A percentile compares a stretch with the other conserved stretches of the same genome.
phyloP scores from a whole-genome alignment of 2,329 filamentous ascomycete genomes.

The Aspergillus sp. region DNA sequence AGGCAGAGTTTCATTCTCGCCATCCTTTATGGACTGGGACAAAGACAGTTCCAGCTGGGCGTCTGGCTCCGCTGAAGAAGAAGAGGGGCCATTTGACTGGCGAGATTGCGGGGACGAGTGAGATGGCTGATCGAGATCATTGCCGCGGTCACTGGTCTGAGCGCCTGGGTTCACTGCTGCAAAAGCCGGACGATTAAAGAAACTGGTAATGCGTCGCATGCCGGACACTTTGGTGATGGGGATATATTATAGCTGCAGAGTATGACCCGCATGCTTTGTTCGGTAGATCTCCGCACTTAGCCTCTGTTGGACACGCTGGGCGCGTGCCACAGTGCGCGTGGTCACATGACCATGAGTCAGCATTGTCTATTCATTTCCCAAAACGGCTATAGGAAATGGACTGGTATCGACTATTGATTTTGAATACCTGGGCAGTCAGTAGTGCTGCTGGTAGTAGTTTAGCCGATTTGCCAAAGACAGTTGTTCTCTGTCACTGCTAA shows the following conservation, averaged over 20 bases:
- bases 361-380: background rate
- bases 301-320: slow-evolving; percentile 13
- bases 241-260: slow-evolving; percentile 4
- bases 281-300: slow-evolving; percentile 8
- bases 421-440: background rate
- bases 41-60: slow-evolving; percentile 23
- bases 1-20: slow-evolving; percentile 5
- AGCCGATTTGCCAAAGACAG: background rate
- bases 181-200: slow-evolving; percentile 47
- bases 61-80: slow-evolving; percentile 17
- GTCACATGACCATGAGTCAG: slow-evolving; percentile 20
- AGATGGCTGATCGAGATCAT: slow-evolving; percentile 21
- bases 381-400: background rate
- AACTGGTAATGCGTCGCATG: slow-evolving; percentile 48
- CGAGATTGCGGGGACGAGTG: slow-evolving; percentile 32
- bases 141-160: slow-evolving; percentile 2
- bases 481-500: background rate
- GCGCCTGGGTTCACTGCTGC: slow-evolving; percentile 6
- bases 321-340: slow-evolving; percentile 21
- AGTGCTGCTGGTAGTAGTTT: background rate
- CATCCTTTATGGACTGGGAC: slow-evolving; percentile 13
- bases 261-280: slow-evolving; percentile 10
- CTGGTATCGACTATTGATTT: slow-evolving; percentile 3
- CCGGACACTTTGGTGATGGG: slow-evolving; percentile 11
- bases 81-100: slow-evolving; percentile 19